Conservation (phyloP, 768 basidiomycete species). For the Hypsizygus marmoreus region DNA sequence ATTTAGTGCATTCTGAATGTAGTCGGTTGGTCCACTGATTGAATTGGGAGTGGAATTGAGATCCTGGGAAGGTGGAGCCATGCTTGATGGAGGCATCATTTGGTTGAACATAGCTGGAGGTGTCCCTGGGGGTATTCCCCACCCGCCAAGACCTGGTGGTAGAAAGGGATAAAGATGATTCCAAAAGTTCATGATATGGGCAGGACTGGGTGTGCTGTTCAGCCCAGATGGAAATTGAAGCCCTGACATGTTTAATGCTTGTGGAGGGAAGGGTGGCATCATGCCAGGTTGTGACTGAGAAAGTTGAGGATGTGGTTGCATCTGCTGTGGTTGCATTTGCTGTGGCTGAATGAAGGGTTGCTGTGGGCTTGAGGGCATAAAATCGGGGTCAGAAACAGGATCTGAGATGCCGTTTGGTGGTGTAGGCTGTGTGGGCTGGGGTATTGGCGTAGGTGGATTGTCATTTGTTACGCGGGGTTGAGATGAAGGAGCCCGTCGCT, state of each 20-base stretch:
- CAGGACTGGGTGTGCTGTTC: not conserved
- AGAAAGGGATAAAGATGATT: not conserved
- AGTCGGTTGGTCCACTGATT: not conserved
- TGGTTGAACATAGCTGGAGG: too few relatives aligned
- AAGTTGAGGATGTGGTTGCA: not conserved
- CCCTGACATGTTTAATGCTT: not conserved
- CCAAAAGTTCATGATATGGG: slow-evolving; percentile 1
- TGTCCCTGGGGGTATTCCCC: not conserved
- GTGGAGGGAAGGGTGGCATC: too few relatives aligned
- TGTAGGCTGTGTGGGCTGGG: not conserved
- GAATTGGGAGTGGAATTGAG: not conserved
- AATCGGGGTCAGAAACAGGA: not conserved
- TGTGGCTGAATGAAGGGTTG: too few relatives aligned
- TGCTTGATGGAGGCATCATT: too few relatives aligned
- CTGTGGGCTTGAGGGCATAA: not conserved
- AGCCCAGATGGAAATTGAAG: not conserved
- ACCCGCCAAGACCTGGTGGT: not conserved
- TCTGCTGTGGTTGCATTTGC: not conserved
- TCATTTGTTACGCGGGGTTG: not conserved
- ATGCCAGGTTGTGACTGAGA: not conserved
- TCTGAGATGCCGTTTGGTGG: too few relatives aligned
- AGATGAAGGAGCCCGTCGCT: slow-evolving; percentile 3
- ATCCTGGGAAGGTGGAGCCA: not conserved
- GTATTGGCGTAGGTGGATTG: not conserved
- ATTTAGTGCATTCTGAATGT: not conserved